A percentile compares a stretch with the other conserved stretches of the same genome.
Evolutionary conservation across 148 eudicot genomes (phyloP).

Genomic region (Persicaria maculosa): DNA sequence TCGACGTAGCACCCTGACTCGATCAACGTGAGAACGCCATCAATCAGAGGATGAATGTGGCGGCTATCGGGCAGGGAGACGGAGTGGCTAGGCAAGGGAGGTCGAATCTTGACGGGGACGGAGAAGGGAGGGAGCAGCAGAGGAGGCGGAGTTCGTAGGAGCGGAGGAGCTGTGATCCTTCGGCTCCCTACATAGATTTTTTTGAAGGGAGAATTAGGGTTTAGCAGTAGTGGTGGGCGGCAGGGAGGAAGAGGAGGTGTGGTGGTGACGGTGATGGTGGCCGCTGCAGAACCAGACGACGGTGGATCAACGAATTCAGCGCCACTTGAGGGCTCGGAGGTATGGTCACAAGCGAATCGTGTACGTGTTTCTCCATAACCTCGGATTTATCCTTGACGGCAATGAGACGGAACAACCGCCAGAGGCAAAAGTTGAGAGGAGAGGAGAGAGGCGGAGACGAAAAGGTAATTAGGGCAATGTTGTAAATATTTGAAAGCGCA

Average conservation of each 20-base stretch:
- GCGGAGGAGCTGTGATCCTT: conserved; percentile 24
- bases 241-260: background rate
- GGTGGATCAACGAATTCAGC: too few relatives aligned
- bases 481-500: too few relatives aligned
- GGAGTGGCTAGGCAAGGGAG: background rate
- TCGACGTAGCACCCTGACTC: conserved; percentile 55
- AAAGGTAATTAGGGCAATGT: too few relatives aligned
- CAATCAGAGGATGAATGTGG: conserved; percentile 25
- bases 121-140: conserved; percentile 59
- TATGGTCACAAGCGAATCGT: too few relatives aligned
- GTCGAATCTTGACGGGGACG: conserved; percentile 8
- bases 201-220: background rate
- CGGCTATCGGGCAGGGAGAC: conserved; percentile 2
- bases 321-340: too few relatives aligned
- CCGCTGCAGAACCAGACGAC: too few relatives aligned
- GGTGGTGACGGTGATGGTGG: background rate
- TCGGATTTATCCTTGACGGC: too few relatives aligned
- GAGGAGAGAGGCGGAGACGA: too few relatives aligned
- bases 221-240: background rate
- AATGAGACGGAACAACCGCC: too few relatives aligned
- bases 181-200: conserved; percentile 13
- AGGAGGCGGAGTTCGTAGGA: conserved; percentile 78
- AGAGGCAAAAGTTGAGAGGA: too few relatives aligned
- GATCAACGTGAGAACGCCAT: conserved; percentile 34
- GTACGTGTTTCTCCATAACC: too few relatives aligned